These are phyloP conservation scores for Neurospora sp. DNA, from an alignment of 495 filamentous ascomycete genomes.

Conservation along the genomic window DNA sequence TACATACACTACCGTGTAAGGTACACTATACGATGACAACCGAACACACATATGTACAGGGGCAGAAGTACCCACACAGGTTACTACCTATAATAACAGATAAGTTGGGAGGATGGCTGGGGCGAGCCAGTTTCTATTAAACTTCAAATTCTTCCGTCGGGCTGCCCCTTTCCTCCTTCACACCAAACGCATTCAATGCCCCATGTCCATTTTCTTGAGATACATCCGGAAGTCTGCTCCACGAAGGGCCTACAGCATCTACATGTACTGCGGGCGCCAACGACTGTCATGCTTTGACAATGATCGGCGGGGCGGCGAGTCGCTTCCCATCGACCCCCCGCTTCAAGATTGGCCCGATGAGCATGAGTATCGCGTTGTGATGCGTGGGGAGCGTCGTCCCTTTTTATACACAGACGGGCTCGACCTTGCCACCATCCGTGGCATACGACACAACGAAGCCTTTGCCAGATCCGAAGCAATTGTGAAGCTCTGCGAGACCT, in stretches of 20 bases:
- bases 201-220: neutral
- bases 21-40: too few species aligned
- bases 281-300: too few species aligned
- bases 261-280: too few species aligned
- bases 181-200: neutral
- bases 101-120: neutral
- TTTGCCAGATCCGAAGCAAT: neutral
- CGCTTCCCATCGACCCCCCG: neutral
- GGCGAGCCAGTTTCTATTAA: neutral
- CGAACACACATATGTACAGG: neutral
- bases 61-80: neutral
- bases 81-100: neutral
- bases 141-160: neutral
- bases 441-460: neutral
- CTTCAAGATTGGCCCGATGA: too few species aligned
- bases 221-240: neutral
- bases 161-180: neutral
- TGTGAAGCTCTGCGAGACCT: neutral
- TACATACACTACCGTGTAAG: neutral
- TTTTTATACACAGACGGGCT: neutral
- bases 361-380: neutral
- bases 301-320: neutral
- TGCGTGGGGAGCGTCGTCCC: neutral
- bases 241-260: neutral
- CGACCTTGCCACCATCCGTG: neutral